These are phyloP conservation scores for Mycena albidolilacea DNA, from an alignment of 768 basidiomycete species.

Conservation along the genomic window DNA sequence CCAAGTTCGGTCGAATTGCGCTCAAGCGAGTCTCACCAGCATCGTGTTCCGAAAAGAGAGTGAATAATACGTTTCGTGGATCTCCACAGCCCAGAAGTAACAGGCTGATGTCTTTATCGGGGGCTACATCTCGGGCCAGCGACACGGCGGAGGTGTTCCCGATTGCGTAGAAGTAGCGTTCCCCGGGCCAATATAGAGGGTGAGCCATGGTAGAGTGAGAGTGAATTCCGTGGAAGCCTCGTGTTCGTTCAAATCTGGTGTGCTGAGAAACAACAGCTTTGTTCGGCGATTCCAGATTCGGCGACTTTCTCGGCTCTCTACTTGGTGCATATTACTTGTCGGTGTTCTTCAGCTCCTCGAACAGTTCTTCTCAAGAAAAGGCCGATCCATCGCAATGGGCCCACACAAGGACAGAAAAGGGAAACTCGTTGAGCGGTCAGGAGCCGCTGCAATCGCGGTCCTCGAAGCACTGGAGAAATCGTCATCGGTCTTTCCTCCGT, in stretches of 20 bases:
- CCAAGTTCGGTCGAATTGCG: not conserved
- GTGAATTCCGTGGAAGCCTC: not conserved
- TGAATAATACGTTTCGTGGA: conserved; percentile 68
- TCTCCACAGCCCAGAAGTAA: conserved; percentile 73
- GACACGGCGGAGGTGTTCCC: conserved; percentile 72
- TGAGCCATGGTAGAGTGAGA: conserved; percentile 55
- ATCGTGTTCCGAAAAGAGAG: conserved; percentile 51
- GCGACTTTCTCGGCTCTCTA: too few relatives aligned
- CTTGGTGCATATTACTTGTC: too few relatives aligned
- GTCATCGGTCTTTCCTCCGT: not conserved
- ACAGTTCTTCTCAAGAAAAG: too few relatives aligned
- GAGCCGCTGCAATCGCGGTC: not conserved
- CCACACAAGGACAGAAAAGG: not conserved
- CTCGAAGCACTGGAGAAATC: conserved; percentile 2
- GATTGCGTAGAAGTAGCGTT: conserved; percentile 69
- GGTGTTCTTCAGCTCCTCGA: too few relatives aligned
- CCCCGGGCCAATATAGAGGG: conserved; percentile 59
- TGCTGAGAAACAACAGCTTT: too few relatives aligned
- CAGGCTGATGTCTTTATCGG: conserved; percentile 61
- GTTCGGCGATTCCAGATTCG: too few relatives aligned
- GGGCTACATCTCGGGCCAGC: conserved; percentile 63
- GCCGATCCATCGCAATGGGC: not conserved
- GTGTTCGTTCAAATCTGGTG: not conserved
- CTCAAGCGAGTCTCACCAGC: conserved; percentile 39
- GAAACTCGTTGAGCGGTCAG: not conserved